These are phyloP conservation scores for Candida arabinofermentans DNA, from an alignment of 805 yeast genomes.

Conservation along the genomic window DNA sequence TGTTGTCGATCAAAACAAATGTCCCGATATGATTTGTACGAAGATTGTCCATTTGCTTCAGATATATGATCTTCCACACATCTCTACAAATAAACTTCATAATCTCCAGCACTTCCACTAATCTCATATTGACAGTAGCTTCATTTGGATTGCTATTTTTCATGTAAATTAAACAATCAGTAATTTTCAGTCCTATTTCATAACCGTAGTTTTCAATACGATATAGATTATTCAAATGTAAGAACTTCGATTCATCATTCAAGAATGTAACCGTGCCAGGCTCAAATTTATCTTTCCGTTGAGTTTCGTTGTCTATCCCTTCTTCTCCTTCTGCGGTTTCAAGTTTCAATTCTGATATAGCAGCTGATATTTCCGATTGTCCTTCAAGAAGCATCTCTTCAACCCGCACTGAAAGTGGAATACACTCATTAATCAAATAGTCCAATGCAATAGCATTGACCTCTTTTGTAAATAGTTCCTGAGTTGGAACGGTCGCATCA, in stretches of 20 bases:
- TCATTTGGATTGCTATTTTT: slow-evolving; percentile 13
- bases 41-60: slow-evolving; percentile 86
- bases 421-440: slow-evolving; percentile 67
- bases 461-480: slow-evolving; percentile 27
- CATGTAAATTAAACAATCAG: slow-evolving; percentile 27
- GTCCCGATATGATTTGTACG: slow-evolving; percentile 90
- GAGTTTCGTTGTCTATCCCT: background rate
- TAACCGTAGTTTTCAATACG: slow-evolving; percentile 71
- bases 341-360: slow-evolving; percentile 12
- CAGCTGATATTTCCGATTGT: slow-evolving; percentile 11
- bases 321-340: background rate
- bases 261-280: slow-evolving; percentile 41
- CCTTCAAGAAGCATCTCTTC: slow-evolving; percentile 41
- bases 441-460: slow-evolving; percentile 58
- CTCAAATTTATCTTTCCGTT: slow-evolving; percentile 6
- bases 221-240: slow-evolving; percentile 48
- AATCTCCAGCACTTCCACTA: slow-evolving; percentile 67
- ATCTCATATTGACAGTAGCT: slow-evolving; percentile 18
- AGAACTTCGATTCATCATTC: slow-evolving; percentile 29
- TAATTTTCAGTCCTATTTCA: slow-evolving; percentile 33
- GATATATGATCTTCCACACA: slow-evolving; percentile 76
- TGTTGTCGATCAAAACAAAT: slow-evolving; percentile 70
- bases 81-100: slow-evolving; percentile 93
- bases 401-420: slow-evolving; percentile 67
- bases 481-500: background rate